Conservation (phyloP, 805 yeast species). For the Metschnikowia koreensis region DNA sequence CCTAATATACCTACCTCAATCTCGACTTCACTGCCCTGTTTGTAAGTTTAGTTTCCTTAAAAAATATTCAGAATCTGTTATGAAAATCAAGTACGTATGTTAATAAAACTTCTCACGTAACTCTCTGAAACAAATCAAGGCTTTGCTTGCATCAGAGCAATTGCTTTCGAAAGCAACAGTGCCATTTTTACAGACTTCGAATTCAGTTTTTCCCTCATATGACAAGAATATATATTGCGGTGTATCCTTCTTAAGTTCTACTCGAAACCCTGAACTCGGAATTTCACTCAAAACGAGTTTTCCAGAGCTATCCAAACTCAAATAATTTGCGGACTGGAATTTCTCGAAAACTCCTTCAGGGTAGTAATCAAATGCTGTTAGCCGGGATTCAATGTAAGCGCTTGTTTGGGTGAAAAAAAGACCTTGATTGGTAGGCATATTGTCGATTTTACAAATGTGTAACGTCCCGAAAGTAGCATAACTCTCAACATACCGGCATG, state of each 20-base stretch:
- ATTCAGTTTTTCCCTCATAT: neutral
- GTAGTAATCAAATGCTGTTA: conserved; percentile 1
- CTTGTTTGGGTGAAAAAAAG: neutral
- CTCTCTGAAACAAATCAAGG: neutral
- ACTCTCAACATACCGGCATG: neutral
- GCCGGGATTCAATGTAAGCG: neutral
- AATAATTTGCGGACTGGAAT: neutral
- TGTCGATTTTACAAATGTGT: neutral
- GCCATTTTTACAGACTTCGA: neutral
- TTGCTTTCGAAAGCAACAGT: neutral
- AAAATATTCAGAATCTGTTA: too few species aligned
- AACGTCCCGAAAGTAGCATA: neutral
- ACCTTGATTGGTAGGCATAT: neutral
- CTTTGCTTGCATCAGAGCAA: neutral
- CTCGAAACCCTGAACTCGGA: neutral
- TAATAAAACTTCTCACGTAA: neutral
- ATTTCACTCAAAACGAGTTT: neutral
- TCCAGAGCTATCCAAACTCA: neutral
- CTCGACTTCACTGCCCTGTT: too few species aligned
- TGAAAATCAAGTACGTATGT: neutral
- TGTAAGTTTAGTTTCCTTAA: too few species aligned
- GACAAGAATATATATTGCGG: neutral
- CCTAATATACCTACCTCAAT: too few species aligned
- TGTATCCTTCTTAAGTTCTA: neutral
- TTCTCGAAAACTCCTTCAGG: neutral